Conservation (phyloP, 805 yeast genomes). For the Zygotorulaspora sp. region DNA sequence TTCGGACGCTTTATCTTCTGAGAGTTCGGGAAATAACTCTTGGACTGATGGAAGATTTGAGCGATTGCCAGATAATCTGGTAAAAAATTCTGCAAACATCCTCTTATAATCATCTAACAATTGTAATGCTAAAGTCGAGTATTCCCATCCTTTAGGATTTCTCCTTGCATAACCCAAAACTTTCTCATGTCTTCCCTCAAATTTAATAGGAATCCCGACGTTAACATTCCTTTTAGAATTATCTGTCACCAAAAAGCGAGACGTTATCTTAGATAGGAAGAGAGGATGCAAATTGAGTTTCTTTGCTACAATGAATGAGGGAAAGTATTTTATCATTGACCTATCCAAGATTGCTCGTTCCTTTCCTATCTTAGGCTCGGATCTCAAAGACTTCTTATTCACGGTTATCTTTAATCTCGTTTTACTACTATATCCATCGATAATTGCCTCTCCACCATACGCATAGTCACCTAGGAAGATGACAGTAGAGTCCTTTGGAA, state of each 20-base stretch:
- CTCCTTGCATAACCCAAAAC: slow-evolving; percentile 83
- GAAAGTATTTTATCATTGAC: slow-evolving; percentile 52
- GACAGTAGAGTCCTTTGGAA: slow-evolving; percentile 65
- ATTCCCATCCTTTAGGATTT: slow-evolving; percentile 71
- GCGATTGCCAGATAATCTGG: slow-evolving; percentile 33
- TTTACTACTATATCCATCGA: slow-evolving; percentile 53
- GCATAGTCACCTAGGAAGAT: slow-evolving; percentile 82
- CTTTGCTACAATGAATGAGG: slow-evolving; percentile 61
- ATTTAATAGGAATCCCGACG: slow-evolving; percentile 80
- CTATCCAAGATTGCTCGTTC: slow-evolving; percentile 55
- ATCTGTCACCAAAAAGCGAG: slow-evolving; percentile 59
- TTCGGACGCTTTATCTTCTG: slow-evolving; percentile 27
- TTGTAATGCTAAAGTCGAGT: slow-evolving; percentile 65
- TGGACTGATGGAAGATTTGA: slow-evolving; percentile 29
- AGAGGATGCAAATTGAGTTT: slow-evolving; percentile 54
- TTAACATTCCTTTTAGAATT: slow-evolving; percentile 51
- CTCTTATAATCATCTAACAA: slow-evolving; percentile 57
- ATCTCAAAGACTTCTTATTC: slow-evolving; percentile 40
- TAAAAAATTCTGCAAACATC: slow-evolving; percentile 60
- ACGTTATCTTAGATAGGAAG: slow-evolving; percentile 72
- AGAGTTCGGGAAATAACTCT: slow-evolving; percentile 37
- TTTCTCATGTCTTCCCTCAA: slow-evolving; percentile 71
- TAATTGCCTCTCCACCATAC: slow-evolving; percentile 74
- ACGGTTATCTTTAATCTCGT: slow-evolving; percentile 51
- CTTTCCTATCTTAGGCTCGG: slow-evolving; percentile 65